These are phyloP conservation scores for Fraxinus baroniana DNA, from an alignment of 305 asterid species.

Conservation along the genomic window DNA sequence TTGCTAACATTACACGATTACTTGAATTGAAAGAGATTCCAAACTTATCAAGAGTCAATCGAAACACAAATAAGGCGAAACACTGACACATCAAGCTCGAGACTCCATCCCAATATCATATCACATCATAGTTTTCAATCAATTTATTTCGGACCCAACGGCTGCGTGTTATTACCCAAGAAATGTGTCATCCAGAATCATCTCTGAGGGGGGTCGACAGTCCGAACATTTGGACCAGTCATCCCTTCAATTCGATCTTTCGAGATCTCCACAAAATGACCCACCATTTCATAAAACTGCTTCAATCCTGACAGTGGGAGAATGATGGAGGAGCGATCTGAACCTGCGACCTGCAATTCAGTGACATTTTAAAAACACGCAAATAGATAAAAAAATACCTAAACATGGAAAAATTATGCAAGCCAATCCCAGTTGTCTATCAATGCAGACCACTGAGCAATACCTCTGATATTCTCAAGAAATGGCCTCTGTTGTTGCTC, in stretches of 20 bases:
- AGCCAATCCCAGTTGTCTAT: slow-evolving; percentile 5
- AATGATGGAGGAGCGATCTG: slow-evolving; percentile 96
- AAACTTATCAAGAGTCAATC: slow-evolving; percentile 33
- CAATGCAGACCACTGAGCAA: neutral
- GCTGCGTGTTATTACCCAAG: slow-evolving; percentile 22
- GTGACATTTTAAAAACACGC: slow-evolving; percentile 5
- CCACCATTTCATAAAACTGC: slow-evolving; percentile 90
- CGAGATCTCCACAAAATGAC: slow-evolving; percentile 89
- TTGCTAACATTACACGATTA: slow-evolving; percentile 34
- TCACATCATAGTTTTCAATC: slow-evolving; percentile 23
- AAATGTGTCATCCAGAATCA: slow-evolving; percentile 37
- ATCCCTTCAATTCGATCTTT: slow-evolving; percentile 86
- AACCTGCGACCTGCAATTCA: slow-evolving; percentile 75
- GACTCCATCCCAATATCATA: slow-evolving; percentile 24
- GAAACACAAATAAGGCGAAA: slow-evolving; percentile 33
- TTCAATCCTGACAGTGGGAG: slow-evolving; percentile 91
- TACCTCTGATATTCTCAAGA: slow-evolving; percentile 92
- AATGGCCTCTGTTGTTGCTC: slow-evolving; percentile 91
- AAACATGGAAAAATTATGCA: slow-evolving; percentile 2
- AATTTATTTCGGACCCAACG: slow-evolving; percentile 17
- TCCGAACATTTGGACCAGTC: slow-evolving; percentile 75
- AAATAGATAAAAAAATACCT: neutral
- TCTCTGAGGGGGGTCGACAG: slow-evolving; percentile 85
- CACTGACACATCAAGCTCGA: slow-evolving; percentile 36
- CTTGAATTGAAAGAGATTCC: slow-evolving; percentile 30